Evolutionary conservation across 257 asterid species (phyloP).

Genomic region (Ilex asprella): DNA sequence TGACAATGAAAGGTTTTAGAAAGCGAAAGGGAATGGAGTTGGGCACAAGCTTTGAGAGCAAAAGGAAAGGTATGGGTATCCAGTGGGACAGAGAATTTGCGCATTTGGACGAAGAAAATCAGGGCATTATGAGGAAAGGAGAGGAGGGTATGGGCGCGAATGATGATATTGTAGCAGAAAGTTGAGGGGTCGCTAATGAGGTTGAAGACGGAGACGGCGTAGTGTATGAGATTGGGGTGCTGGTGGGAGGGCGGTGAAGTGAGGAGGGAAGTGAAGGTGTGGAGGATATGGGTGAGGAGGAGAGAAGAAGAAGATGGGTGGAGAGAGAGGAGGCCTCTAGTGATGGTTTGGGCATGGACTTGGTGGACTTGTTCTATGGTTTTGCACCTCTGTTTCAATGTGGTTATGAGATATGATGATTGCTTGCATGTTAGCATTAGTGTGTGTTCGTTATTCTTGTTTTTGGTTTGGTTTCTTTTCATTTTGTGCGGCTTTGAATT

Average conservation of each 20-base stretch:
- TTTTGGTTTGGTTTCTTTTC: too few relatives aligned
- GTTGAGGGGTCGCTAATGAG: constrained; percentile 53
- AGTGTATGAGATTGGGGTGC: constrained; percentile 11
- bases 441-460: background rate
- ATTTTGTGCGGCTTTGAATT: background rate
- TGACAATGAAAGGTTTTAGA: constrained; percentile 46
- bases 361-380: constrained; percentile 45
- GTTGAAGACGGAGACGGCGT: constrained; percentile 45
- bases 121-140: constrained; percentile 41
- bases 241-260: constrained; percentile 10
- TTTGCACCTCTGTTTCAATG: constrained; percentile 40
- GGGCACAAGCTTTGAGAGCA: constrained; percentile 58
- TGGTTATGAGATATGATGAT: constrained; percentile 27
- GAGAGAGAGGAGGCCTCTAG: constrained; percentile 46
- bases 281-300: constrained; percentile 59
- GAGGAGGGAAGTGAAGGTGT: constrained; percentile 33
- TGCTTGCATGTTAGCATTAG: constrained; percentile 31
- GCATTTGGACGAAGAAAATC: constrained; percentile 39
- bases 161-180: constrained; percentile 55
- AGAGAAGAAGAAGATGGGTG: constrained; percentile 21
- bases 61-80: constrained; percentile 63
- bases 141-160: constrained; percentile 55
- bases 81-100: constrained; percentile 42
- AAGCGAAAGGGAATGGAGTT: constrained; percentile 23
- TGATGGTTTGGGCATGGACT: constrained; percentile 63